Conservation (phyloP, 1,284 basidiomycete genomes). For the Sanghuangporus baumii region DNA sequence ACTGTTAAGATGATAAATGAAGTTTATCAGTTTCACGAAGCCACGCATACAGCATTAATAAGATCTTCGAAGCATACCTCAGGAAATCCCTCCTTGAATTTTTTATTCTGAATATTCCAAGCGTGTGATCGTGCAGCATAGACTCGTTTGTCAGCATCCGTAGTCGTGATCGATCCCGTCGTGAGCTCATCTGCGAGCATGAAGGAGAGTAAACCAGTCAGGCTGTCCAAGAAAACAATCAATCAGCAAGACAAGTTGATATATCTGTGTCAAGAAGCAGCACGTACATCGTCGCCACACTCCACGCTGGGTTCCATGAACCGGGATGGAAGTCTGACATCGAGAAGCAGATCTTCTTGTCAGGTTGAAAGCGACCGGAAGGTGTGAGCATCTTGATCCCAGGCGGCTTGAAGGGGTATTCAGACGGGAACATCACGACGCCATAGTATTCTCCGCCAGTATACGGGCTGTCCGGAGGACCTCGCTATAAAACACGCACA, state of each 20-base stretch:
- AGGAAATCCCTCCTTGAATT: slow-evolving; percentile 82
- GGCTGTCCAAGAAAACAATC: slow-evolving; percentile 38
- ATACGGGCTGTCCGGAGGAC: slow-evolving; percentile 89
- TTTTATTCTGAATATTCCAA: slow-evolving; percentile 77
- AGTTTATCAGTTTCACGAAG: background rate
- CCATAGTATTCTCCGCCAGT: slow-evolving; percentile 93
- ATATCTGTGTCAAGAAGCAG: background rate
- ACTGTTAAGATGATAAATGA: slow-evolving; percentile 37
- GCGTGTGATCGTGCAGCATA: slow-evolving; percentile 78
- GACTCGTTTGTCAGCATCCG: slow-evolving; percentile 72
- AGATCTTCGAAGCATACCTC: slow-evolving; percentile 53
- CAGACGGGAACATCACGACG: slow-evolving; percentile 82
- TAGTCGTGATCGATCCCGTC: slow-evolving; percentile 82
- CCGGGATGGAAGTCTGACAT: slow-evolving; percentile 95
- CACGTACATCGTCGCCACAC: slow-evolving; percentile 83
- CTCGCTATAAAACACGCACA: slow-evolving; percentile 50
- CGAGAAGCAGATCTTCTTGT: slow-evolving; percentile 94
- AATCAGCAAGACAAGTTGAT: slow-evolving; percentile 5
- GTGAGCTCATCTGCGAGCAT: slow-evolving; percentile 98
- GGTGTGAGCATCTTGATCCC: slow-evolving; percentile 98
- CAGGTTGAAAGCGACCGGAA: slow-evolving; percentile 87
- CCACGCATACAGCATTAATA: slow-evolving; percentile 1
- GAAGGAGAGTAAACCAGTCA: slow-evolving; percentile 92
- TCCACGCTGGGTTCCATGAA: slow-evolving; percentile 91
- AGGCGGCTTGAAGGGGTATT: slow-evolving; percentile 93